Evolutionary conservation across 2,329 filamentous ascomycete genomes (phyloP), one percentile per base, ranked within the genome.

Genomic region (Colletotrichum sp.): DNA sequence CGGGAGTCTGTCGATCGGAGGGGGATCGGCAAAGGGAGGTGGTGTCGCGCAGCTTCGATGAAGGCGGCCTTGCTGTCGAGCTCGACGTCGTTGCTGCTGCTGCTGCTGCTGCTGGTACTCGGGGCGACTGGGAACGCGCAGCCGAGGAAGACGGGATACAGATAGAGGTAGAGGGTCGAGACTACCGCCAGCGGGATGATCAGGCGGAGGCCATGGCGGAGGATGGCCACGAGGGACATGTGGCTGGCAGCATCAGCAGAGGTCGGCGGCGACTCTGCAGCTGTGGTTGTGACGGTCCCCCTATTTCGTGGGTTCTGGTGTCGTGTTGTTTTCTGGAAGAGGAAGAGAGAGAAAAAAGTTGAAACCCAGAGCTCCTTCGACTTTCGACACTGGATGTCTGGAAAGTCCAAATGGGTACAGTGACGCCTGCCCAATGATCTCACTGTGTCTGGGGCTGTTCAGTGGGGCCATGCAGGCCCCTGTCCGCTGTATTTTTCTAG

Each of bases 81-180:
- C 60, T 72, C 32, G 34, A 49, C 72, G 52, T 77, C 65, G 30
- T 68, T 75, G 59, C 59, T 64, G 15, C 74, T 49, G 36, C 34
- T 30, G 13, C 28, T 30, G 30, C n/a, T 30, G 59, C 30, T 62
- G 12, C 7, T 65, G 49, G 64, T 66, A 21, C 60, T 49, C 24
- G 84, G 87, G 44, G 87, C 89, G 78, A 87, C 83, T 13, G 96
- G 95, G 85, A 98, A 99, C 49, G 90, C 92, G 88, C 96, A 99
- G 81, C 91, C 90, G 79, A 92, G 90, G 81, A 98, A 93, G 79
- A 95, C 82, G 10, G 97, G 96, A 83, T 98, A 99, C 52, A 96
- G 88, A 87, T 98, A 98, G 69, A 99, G 90, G 86, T 96, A 98
- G 79, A 93, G 80, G 68, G 94, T 95, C 81, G 92, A 91, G 78